phyloP scores from a whole-genome alignment of 192 early-diverging fungal species.

The Entomortierella chlamydospora region DNA sequence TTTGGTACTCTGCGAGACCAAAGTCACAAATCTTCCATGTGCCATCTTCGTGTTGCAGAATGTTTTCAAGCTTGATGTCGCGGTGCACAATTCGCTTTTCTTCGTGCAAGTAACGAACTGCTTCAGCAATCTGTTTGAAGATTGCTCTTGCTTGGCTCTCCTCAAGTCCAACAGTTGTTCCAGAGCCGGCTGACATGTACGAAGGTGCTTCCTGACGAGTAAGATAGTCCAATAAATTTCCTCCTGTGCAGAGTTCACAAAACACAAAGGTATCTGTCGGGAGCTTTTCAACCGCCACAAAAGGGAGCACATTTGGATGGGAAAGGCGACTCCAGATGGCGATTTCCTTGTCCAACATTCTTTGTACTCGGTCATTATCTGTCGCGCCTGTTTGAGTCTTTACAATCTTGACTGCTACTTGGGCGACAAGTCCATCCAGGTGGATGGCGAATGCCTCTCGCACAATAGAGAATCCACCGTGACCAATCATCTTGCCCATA shows the following conservation, averaged over 20 bases:
- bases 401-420: constrained; percentile 80
- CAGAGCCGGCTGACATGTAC: constrained; percentile 20
- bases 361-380: constrained; percentile 57
- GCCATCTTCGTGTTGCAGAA: constrained; percentile 75
- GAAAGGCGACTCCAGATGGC: constrained; percentile 73
- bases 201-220: constrained; percentile 25
- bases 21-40: constrained; percentile 90
- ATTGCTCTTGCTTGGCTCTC: constrained; percentile 60
- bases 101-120: constrained; percentile 83
- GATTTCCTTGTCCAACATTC: constrained; percentile 71
- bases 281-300: constrained; percentile 75
- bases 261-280: constrained; percentile 79
- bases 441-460: constrained; percentile 70
- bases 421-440: constrained; percentile 53
- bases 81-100: constrained; percentile 81
- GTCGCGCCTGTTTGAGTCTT: constrained; percentile 56
- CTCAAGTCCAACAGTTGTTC: constrained; percentile 47
- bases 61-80: constrained; percentile 95
- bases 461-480: constrained; percentile 82
- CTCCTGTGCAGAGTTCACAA: constrained; percentile 72
- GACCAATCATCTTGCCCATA: constrained; percentile 75
- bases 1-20: constrained; percentile 74
- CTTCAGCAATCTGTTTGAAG: constrained; percentile 62
- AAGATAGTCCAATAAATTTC: constrained; percentile 72
- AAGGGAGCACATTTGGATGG: constrained; percentile 75